phyloP scores from a whole-genome alignment of 495 filamentous ascomycete genomes.

The Aspergillus saccharolyticus region DNA sequence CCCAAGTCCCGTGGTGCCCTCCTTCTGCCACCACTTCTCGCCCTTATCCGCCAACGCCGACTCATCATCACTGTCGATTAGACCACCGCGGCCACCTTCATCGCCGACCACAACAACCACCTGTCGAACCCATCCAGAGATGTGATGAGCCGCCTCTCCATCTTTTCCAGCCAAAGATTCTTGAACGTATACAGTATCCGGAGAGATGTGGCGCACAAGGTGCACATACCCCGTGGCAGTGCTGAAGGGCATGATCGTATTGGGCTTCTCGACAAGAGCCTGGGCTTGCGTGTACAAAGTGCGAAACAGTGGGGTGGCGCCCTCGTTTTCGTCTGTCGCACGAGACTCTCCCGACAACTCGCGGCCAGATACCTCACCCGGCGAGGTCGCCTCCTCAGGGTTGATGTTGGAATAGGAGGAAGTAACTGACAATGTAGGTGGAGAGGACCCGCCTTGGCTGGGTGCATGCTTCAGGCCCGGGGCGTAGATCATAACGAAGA shows the following conservation, averaged over 20 bases:
- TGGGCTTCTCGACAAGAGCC: constrained; percentile 72
- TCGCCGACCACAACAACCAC: constrained; percentile 81
- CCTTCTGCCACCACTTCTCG: constrained; percentile 77
- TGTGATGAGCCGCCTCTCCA: constrained; percentile 61
- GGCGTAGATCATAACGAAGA: constrained; percentile 86
- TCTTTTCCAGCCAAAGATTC: constrained; percentile 68
- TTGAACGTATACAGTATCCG: constrained; percentile 80
- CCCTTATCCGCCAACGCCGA: constrained; percentile 49
- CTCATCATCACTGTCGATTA: constrained; percentile 90
- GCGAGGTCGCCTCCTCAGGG: constrained; percentile 65
- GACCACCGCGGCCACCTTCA: constrained; percentile 74
- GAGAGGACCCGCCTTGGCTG: constrained; percentile 32
- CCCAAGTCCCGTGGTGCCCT: constrained; percentile 75
- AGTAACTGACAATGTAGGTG: constrained; percentile 58
- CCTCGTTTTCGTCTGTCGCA: constrained; percentile 31
- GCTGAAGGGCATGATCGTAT: constrained; percentile 82
- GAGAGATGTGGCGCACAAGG: constrained; percentile 76
- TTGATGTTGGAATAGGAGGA: constrained; percentile 88
- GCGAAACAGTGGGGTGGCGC: constrained; percentile 56
- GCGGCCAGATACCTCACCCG: constrained; percentile 57
- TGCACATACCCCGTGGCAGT: constrained; percentile 70
- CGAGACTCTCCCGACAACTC: constrained; percentile 45
- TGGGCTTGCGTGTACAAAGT: constrained; percentile 71
- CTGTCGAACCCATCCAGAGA: constrained; percentile 81
- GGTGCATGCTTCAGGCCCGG: constrained; percentile 66